Percentiles rank a stretch among this genome's conserved stretches.
Evolutionary conservation across 495 filamentous ascomycete genomes (phyloP).

Genomic region (Beverwykella pulmonaria): DNA sequence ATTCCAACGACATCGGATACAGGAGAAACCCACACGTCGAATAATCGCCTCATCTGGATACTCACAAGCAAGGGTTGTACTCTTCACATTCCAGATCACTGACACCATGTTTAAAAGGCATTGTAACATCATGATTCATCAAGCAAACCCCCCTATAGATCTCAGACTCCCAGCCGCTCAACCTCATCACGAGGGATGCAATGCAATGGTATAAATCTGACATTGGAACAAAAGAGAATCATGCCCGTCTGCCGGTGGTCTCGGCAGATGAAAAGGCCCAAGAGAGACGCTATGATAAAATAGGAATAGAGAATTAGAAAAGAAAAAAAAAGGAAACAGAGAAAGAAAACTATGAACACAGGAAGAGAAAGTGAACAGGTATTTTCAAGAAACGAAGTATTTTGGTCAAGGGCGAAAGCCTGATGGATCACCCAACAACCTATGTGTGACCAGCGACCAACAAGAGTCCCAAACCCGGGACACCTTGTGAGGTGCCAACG

Average conservation of each 20-base stretch:
- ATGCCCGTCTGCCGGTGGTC: not conserved
- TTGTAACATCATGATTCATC: not conserved
- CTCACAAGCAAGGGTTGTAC: too few species aligned
- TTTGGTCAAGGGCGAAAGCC: not conserved
- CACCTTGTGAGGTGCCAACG: slow-evolving; percentile 31
- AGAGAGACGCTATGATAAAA: not conserved
- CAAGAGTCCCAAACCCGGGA: slow-evolving; percentile 3
- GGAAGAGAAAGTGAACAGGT: not conserved
- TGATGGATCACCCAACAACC: not conserved
- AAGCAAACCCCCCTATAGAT: not conserved
- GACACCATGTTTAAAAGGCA: too few species aligned
- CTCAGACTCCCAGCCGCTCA: not conserved
- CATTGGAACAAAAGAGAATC: not conserved
- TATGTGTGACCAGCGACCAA: slow-evolving; percentile 38
- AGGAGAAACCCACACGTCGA: too few species aligned
- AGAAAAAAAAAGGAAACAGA: not conserved
- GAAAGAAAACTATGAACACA: slow-evolving; percentile 10
- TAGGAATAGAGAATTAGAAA: not conserved
- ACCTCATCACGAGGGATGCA: not conserved
- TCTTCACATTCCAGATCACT: too few species aligned
- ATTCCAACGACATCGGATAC: too few species aligned
- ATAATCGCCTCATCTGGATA: too few species aligned
- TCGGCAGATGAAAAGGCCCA: not conserved
- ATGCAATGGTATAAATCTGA: slow-evolving; percentile 6
- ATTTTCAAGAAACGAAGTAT: slow-evolving; percentile 14